Conservation (phyloP, 148 eudicot species). For the Persicaria maculosa region DNA sequence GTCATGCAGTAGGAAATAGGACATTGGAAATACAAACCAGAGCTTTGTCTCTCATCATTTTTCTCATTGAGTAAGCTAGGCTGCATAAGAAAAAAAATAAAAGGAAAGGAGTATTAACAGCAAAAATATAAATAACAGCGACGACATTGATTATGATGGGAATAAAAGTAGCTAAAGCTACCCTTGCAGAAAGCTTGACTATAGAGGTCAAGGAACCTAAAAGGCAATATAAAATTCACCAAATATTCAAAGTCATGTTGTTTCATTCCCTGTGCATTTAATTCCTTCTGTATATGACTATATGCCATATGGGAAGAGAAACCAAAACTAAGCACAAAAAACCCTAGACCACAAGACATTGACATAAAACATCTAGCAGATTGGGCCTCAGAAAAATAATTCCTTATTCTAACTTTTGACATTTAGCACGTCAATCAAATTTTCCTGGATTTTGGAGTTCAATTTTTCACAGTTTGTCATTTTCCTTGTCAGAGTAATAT, state of each 20-base stretch:
- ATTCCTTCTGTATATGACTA: background rate
- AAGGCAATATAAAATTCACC: background rate
- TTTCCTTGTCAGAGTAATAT: background rate
- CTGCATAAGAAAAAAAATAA: constrained; percentile 32
- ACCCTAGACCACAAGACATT: background rate
- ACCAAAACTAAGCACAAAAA: no score
- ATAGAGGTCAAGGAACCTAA: background rate
- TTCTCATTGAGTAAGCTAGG: constrained; percentile 97
- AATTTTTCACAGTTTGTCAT: background rate
- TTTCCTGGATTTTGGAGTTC: background rate
- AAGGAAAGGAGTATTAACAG: constrained; percentile 1
- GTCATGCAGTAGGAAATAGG: background rate
- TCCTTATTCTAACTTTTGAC: background rate
- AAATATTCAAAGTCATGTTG: background rate
- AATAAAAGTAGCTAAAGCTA: background rate
- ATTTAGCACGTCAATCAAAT: background rate
- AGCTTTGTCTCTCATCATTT: constrained; percentile 99
- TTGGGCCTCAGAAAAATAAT: background rate
- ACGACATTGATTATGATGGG: background rate
- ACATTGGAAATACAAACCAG: constrained; percentile 43
- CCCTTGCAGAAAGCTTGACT: background rate
- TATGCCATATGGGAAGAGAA: background rate
- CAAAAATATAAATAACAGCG: background rate
- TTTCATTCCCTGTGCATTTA: background rate
- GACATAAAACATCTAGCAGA: background rate